Evolutionary conservation across 306 rosid genomes (phyloP), one percentile per base, ranked within the genome.

Genomic region (Delonix regia): DNA sequence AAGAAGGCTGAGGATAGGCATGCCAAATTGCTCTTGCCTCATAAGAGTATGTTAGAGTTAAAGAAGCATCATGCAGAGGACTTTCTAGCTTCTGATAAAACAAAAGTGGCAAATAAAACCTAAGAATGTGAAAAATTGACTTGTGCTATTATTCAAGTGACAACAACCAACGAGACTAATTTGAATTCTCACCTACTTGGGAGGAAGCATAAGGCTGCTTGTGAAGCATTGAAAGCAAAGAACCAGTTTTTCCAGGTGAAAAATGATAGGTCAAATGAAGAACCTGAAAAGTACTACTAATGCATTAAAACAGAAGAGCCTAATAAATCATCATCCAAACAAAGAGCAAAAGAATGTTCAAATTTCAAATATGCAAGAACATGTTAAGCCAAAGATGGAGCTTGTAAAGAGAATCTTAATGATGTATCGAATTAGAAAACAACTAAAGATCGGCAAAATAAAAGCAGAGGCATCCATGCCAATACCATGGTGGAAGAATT

Each of bases 21-120:
- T 88, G 97, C 97, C 70, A 94, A 87, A 84, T 86, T 92, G 65
- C 92, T 94, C 90, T 78, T 90, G 78, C 86, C 90, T 42, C 92
- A 90, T 74, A 84, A 93, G 81, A 89, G 98, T 82, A 79, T 88
- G 71, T 85, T 94, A 12, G 98, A 94, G 80, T 85, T 90, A 79
- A 94, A 90, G 82, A 94, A 94, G 78, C 97, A 97, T 67, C 93
- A 89, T 18, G 93, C 98, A 0, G 98, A 94, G 64, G 98, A 94
- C 80, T 85, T 84, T 77, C 85, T 94, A 22, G 87, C 92, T 51
- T 94, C 98, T 14, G 97, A 94, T 80, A 94, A 90, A 84, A 79
- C 91, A 12, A 94, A 94, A 85, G 59, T 84, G 30, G 82, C 92
- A 9, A 92, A n/a, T n/a, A n/a, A n/a, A n/a, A n/a, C n/a, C 81